Evolutionary conservation across 139 green algal species (phyloP), one percentile per base, ranked within the genome.

Genomic region (Asterochloris erici): DNA sequence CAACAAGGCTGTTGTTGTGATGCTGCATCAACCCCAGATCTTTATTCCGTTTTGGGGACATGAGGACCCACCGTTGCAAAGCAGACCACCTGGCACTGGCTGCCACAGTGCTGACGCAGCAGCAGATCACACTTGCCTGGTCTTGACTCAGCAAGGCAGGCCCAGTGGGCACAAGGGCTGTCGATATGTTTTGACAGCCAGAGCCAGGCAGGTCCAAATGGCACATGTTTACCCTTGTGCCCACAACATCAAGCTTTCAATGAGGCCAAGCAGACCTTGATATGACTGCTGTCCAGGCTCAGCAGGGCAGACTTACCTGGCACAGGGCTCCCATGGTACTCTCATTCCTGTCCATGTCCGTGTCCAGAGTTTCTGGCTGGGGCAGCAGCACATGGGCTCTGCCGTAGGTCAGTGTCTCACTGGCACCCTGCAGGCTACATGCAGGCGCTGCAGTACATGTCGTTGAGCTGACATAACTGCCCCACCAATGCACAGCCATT

Each of bases 401-500:
- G 11, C 79, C 79, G 47, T 64, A 83, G 68, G 77, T n/a, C 21
- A 83, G 79, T 17, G 68, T 68, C 69, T 78, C 79, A 38, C 79
- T 83, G 29, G 76, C 21, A 29, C 61, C 29, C 19, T 83, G 27
- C 29, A 68, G 19, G 21, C 19, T 71, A 71, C 17, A 71, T 26
- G 66, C 19, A 71, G 4, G 66, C 21, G 17, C 17, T 71, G 66
- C 66, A 71, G 17, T 10, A 21, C 9, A 71, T 4, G 2, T 26
- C 66, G 2, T 26, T 21, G 19, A 24, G 19, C 21, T 26, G 66
- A 24, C 19, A 71, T 71, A 9, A 2, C 66, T 71, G 66, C 19
- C 66, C 66, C 17, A 24, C 66, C 66, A 71, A 12, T 26, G 19
- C 17, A 24, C 4, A 71, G 66, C 6, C 19, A 71, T 9, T 71